Evolutionary conservation across 2,329 filamentous ascomycete genomes (phyloP).

Genomic region (Paramyrothecium roridum): DNA sequence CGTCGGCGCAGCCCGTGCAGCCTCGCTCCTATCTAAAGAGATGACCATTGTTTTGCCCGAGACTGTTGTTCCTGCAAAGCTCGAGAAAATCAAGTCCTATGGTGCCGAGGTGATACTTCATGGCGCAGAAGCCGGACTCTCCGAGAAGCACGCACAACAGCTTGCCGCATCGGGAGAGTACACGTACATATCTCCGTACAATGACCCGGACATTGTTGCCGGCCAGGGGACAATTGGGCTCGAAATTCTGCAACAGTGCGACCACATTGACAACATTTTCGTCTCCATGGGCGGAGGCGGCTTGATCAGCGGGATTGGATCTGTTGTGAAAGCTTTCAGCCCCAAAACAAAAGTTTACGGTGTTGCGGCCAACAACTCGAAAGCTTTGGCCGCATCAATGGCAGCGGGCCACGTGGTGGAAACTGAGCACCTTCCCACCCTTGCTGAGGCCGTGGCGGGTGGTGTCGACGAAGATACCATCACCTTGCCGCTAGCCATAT

Average conservation of each 20-base stretch:
- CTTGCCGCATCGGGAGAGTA: slow-evolving; percentile 14
- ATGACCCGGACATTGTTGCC: slow-evolving; percentile 14
- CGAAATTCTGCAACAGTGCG: slow-evolving; percentile 17
- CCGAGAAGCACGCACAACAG: slow-evolving; percentile 16
- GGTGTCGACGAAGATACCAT: slow-evolving; percentile 18
- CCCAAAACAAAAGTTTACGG: slow-evolving; percentile 14
- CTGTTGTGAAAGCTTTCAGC: slow-evolving; percentile 17
- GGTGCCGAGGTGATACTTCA: slow-evolving; percentile 15
- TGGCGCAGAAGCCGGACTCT: slow-evolving; percentile 14
- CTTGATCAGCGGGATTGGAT: slow-evolving; percentile 17
- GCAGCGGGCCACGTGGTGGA: slow-evolving; percentile 12
- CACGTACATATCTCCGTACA: slow-evolving; percentile 19
- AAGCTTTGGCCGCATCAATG: slow-evolving; percentile 15
- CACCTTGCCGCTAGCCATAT: slow-evolving; percentile 13
- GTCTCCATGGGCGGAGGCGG: slow-evolving; percentile 19
- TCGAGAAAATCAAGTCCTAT: slow-evolving; percentile 15
- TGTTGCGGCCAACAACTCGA: slow-evolving; percentile 15
- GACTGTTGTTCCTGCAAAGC: slow-evolving; percentile 12
- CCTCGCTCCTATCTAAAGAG: slow-evolving; percentile 4
- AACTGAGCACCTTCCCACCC: slow-evolving; percentile 15
- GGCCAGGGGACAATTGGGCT: slow-evolving; percentile 14
- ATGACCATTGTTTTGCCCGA: slow-evolving; percentile 16
- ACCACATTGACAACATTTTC: slow-evolving; percentile 15
- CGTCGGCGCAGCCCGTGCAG: slow-evolving; percentile 14
- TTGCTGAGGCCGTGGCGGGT: slow-evolving; percentile 18